phyloP scores from a whole-genome alignment of 2,329 filamentous ascomycete genomes.

The Cladophialophora chaetospira region DNA sequence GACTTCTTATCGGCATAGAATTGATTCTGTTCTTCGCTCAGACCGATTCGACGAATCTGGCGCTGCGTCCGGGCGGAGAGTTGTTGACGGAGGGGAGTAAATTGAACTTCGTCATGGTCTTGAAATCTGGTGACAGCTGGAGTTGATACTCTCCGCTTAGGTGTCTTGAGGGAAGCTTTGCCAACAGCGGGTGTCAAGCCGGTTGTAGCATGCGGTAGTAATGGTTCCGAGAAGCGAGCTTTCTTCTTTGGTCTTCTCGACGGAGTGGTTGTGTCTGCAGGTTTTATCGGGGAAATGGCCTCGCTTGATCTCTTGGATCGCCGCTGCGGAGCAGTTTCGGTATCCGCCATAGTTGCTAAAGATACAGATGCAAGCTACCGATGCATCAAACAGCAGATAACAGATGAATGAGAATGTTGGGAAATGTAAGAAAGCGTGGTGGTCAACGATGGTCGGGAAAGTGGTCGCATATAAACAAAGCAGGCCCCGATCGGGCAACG shows the following conservation, averaged over 20 bases:
- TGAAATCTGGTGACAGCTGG: slow-evolving; percentile 36
- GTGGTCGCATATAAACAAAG: slow-evolving; percentile 26
- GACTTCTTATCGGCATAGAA: slow-evolving; percentile 45
- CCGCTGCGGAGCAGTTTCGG: slow-evolving; percentile 16
- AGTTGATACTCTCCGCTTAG: slow-evolving; percentile 29
- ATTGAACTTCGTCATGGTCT: slow-evolving; percentile 43
- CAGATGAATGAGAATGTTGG: neutral
- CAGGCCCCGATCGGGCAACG: slow-evolving; percentile 3
- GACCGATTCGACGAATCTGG: slow-evolving; percentile 46
- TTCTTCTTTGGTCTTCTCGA: slow-evolving; percentile 40
- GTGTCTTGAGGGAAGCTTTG: slow-evolving; percentile 42
- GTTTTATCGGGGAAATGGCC: slow-evolving; percentile 30
- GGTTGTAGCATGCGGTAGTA: slow-evolving; percentile 37
- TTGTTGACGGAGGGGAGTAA: slow-evolving; percentile 47
- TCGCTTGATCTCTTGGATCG: slow-evolving; percentile 27
- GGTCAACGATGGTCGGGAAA: slow-evolving; percentile 11
- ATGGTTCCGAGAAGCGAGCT: slow-evolving; percentile 50
- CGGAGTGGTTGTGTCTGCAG: slow-evolving; percentile 26
- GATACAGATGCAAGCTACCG: neutral
- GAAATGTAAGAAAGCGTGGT: neutral
- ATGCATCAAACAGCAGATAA: neutral
- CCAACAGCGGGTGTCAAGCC: slow-evolving; percentile 49
- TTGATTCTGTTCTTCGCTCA: slow-evolving; percentile 51
- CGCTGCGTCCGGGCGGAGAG: slow-evolving; percentile 47
- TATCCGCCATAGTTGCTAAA: slow-evolving; percentile 8